These are phyloP conservation scores for Neckera pumila DNA, from an alignment of 225 moss, liverwort and hornwort species.

Conservation along the genomic window DNA sequence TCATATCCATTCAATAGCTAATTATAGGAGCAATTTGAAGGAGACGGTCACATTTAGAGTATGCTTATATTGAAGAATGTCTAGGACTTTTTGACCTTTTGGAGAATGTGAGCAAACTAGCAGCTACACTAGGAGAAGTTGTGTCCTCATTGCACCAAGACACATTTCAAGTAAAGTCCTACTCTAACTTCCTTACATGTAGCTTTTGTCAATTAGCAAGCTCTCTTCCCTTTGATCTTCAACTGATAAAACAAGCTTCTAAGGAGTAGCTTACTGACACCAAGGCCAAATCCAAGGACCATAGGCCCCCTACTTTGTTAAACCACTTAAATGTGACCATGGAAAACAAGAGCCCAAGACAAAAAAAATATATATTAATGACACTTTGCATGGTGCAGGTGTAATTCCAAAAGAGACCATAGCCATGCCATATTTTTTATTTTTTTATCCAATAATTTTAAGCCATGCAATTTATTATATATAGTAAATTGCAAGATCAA, in stretches of 20 bases:
- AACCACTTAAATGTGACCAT: neutral
- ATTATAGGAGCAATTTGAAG: no score
- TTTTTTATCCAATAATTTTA: neutral
- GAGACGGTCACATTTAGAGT: no score
- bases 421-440: rapidly evolving
- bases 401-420: neutral
- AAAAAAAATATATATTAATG: neutral
- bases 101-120: neutral
- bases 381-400: neutral
- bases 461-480: no score
- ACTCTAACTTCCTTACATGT: neutral
- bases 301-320: rapidly evolving
- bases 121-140: neutral
- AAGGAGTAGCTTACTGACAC: rapidly evolving
- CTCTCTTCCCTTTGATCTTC: neutral
- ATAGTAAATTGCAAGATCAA: neutral
- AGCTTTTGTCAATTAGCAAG: neutral
- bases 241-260: neutral
- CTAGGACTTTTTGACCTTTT: neutral
- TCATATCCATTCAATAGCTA: no score
- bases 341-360: neutral
- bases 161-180: neutral
- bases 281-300: rapidly evolving
- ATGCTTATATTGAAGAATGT: neutral
- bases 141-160: neutral